Evolutionary conservation across 1,284 basidiomycete genomes (phyloP), one percentile per base, ranked within the genome.

Genomic region (Cutaneotrichosporon cutaneum): DNA sequence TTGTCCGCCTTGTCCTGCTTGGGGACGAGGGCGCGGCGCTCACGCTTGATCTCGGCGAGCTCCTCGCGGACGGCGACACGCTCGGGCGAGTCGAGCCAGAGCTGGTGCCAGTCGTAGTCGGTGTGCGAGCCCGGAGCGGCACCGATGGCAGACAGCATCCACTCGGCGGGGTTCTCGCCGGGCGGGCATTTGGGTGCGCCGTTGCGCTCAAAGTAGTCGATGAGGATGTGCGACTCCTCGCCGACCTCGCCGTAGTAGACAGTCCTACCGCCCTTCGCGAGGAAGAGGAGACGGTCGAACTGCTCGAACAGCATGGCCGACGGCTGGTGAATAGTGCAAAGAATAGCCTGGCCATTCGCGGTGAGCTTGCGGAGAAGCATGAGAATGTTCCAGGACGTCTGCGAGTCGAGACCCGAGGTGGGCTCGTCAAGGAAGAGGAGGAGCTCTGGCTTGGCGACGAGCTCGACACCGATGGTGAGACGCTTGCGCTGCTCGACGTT

Each of bases 281-380:
- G 72, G 36, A 81, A 70, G 30, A 77, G 63, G 4, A 74, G 66
- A 2, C 68, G 56, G 63, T 80, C 77, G 56, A 81, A 81, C 52
- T 77, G 65, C 32, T 70, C 61, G 45, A 77, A 79, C 5, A 77
- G 80, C 60, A 75, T 73, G 61, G 69, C 78, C n/a, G 72, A 77
- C 2, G 80, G 80, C 59, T 75, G 75, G 64, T 81, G 80, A 44
- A 81, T 80, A 58, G 80, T 83, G 68, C 80, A 81, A 14, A 82
- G 74, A 60, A 81, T 79, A 21, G 91, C 90, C 77, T 94, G 91
- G 4, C 94, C 93, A 72, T 87, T 87, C 55, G 77, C 72, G 42
- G 75, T 56, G 11, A 64, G 61, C 61, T 64, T 67, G 60, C 61
- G 63, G 66, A 67, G 62, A 27, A 62, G 66, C 66, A 62, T 58